These are phyloP conservation scores for Coelastrella sp. DNA, from an alignment of 139 green algal species.

Conservation along the genomic window DNA sequence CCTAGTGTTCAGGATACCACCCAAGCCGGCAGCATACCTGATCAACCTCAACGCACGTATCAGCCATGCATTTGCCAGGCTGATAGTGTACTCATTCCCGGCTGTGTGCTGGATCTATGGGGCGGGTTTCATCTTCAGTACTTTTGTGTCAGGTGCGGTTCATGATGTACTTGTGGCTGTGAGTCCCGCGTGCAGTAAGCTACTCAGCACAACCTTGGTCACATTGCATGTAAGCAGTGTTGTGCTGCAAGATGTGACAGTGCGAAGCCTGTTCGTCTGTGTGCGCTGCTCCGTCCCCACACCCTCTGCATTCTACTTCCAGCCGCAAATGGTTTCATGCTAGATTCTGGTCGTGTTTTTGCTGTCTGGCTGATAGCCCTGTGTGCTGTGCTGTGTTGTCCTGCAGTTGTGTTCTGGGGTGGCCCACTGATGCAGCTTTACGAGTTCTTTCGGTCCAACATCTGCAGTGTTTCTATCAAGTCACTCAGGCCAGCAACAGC, in stretches of 20 bases:
- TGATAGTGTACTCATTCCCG: constrained; percentile 85
- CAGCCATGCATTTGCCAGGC: constrained; percentile 72
- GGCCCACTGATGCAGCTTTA: constrained; percentile 56
- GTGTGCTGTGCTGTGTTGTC: not conserved
- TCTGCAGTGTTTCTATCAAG: constrained; percentile 53
- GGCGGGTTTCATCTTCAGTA: constrained; percentile 83
- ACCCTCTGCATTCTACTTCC: not conserved
- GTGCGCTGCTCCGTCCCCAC: too few species aligned
- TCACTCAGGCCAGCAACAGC: constrained; percentile 66
- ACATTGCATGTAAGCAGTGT: too few species aligned
- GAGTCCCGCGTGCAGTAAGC: not conserved
- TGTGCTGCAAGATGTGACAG: too few species aligned
- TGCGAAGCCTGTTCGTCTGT: too few species aligned
- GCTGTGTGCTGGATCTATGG: constrained; percentile 91
- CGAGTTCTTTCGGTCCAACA: constrained; percentile 47
- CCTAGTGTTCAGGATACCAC: constrained; percentile 77
- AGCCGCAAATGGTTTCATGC: not conserved
- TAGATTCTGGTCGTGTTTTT: not conserved
- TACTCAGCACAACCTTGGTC: not conserved
- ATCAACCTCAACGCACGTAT: constrained; percentile 68
- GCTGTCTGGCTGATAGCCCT: not conserved
- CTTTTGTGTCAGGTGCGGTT: constrained; percentile 60
- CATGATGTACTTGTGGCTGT: too few species aligned
- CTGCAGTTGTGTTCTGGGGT: constrained; percentile 85
- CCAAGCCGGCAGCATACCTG: constrained; percentile 16